Percentiles rank a stretch among this genome's conserved stretches.
Evolutionary conservation across 352 stramenopile genomes (phyloP).

Genomic region (Globisporangium canariense): DNA sequence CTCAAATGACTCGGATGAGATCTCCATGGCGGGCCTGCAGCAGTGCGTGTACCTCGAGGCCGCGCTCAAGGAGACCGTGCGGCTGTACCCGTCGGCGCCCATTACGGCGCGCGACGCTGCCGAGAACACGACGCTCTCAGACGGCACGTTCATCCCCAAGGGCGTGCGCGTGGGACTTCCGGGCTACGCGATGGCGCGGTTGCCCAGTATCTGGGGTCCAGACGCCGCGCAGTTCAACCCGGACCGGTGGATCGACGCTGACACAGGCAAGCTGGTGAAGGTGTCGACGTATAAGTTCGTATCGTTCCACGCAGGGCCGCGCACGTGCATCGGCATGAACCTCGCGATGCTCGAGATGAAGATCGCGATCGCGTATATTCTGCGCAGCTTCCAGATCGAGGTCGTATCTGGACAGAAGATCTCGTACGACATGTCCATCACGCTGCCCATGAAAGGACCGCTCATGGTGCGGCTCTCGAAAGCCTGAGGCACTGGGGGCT

Average conservation of each 20-base stretch:
- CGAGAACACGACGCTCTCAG: slow-evolving; percentile 49
- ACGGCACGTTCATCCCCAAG: slow-evolving; percentile 62
- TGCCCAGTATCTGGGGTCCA: slow-evolving; percentile 52
- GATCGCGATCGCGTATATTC: slow-evolving; percentile 27
- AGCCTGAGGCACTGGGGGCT: background rate
- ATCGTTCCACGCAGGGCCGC: slow-evolving; percentile 51
- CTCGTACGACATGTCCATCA: slow-evolving; percentile 23
- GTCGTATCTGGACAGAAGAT: slow-evolving; percentile 13
- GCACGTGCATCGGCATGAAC: slow-evolving; percentile 47
- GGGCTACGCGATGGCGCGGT: slow-evolving; percentile 49
- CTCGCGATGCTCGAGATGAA: slow-evolving; percentile 54
- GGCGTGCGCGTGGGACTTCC: slow-evolving; percentile 46
- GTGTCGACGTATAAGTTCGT: slow-evolving; percentile 46
- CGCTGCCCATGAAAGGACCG: slow-evolving; percentile 18
- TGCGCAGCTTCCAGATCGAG: slow-evolving; percentile 31
- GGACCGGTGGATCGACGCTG: slow-evolving; percentile 51
- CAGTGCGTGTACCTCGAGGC: slow-evolving; percentile 59
- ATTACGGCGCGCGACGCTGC: slow-evolving; percentile 32
- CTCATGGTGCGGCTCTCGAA: slow-evolving; percentile 5
- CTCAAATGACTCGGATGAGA: background rate
- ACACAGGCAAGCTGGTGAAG: slow-evolving; percentile 25
- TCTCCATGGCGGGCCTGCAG: slow-evolving; percentile 37
- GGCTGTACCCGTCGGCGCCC: slow-evolving; percentile 50
- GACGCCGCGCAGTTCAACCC: slow-evolving; percentile 49
- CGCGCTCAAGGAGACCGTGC: slow-evolving; percentile 56